phyloP scores from a whole-genome alignment of 169 alveolate species.

The Eimeria tenella region DNA sequence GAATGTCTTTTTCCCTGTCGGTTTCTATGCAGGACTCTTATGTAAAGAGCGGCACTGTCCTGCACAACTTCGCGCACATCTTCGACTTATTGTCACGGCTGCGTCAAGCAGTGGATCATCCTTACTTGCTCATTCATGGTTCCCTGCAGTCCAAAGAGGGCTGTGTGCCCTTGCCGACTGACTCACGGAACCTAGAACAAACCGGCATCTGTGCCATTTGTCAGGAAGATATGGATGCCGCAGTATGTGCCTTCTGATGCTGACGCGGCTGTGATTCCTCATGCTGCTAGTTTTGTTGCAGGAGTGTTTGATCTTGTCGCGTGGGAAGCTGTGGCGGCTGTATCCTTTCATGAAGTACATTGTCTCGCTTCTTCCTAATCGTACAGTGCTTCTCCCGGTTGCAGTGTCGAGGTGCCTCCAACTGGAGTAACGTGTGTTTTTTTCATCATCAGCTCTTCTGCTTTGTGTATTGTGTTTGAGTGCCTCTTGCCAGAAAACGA shows the following conservation, averaged over 20 bases:
- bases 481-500: not conserved
- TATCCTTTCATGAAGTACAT: no score
- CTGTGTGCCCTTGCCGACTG: constrained; percentile 81
- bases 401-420: not conserved
- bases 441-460: no score
- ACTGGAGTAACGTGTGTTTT: no score
- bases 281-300: no score
- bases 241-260: constrained; percentile 2
- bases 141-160: constrained; percentile 84
- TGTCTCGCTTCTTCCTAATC: no score
- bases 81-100: constrained; percentile 92
- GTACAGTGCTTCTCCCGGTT: not conserved
- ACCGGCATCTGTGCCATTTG: constrained; percentile 86
- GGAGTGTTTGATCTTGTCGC: no score
- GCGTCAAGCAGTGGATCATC: constrained; percentile 95
- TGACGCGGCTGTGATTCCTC: not conserved
- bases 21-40: constrained; percentile 84
- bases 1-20: not conserved
- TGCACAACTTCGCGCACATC: constrained; percentile 94
- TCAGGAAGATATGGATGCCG: constrained; percentile 81
- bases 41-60: constrained; percentile 89
- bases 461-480: not conserved
- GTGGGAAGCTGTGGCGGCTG: no score
- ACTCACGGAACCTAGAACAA: constrained; percentile 79
- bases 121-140: constrained; percentile 92